Evolutionary conservation across 192 early-diverging fungal species (phyloP).

Genomic region (Umbelopsis sp.): DNA sequence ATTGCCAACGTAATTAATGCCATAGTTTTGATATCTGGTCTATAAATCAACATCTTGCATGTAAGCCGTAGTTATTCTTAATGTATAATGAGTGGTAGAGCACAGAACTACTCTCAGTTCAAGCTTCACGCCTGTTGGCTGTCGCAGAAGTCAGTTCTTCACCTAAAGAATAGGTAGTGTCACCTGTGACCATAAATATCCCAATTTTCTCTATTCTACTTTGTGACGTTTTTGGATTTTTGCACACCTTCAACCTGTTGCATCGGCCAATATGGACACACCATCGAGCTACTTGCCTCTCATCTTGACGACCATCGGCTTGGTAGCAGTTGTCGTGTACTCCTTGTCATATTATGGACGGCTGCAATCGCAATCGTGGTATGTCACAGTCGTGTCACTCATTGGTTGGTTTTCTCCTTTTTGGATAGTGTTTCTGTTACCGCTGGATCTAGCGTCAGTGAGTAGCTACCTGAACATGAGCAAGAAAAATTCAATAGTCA

Average conservation of each 20-base stretch:
- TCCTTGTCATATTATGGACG: constrained; percentile 83
- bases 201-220: background rate
- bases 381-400: constrained; percentile 71
- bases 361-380: constrained; percentile 77
- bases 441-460: constrained; percentile 84
- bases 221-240: constrained; percentile 6
- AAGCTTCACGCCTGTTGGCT: no score
- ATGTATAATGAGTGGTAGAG: no score
- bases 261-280: constrained; percentile 2
- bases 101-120: no score
- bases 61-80: no score
- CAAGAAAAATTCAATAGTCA: constrained; percentile 5
- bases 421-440: constrained; percentile 87
- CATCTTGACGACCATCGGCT: constrained; percentile 49
- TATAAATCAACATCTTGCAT: no score
- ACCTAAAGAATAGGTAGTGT: no score
- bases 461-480: constrained; percentile 15
- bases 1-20: no score
- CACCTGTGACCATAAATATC: no score
- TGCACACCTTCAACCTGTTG: background rate
- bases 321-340: constrained; percentile 56
- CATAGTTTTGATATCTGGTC: no score
- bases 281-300: constrained; percentile 26
- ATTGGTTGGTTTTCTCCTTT: constrained; percentile 91
- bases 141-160: no score